Conservation (phyloP, 2,329 filamentous ascomycete genomes). For the Colletotrichum noveboracense region DNA sequence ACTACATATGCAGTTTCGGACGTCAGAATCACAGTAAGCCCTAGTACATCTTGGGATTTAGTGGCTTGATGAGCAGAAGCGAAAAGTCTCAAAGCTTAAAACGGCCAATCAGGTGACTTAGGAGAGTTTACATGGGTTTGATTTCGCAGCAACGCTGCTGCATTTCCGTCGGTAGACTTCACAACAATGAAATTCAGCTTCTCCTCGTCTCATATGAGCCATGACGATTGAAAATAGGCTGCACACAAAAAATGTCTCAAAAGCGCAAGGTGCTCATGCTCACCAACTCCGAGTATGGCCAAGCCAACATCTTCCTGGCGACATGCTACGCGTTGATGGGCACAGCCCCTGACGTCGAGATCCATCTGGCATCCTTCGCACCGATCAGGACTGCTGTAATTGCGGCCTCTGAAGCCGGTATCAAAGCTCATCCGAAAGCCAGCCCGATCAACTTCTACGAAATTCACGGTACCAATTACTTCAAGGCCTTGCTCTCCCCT, state of each 20-base stretch:
- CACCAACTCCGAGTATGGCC: constrained; percentile 26
- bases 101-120: background rate
- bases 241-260: background rate
- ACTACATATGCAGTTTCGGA: too few species aligned
- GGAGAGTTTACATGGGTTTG: background rate
- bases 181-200: too few species aligned
- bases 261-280: constrained; percentile 18
- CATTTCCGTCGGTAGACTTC: too few species aligned
- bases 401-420: background rate
- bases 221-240: too few species aligned
- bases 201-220: too few species aligned
- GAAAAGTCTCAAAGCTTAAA: background rate
- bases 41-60: background rate
- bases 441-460: background rate
- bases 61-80: background rate
- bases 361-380: constrained; percentile 19
- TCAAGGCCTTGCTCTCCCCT: background rate
- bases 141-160: background rate
- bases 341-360: background rate
- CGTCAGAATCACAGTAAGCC: background rate
- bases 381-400: background rate
- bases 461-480: background rate
- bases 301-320: constrained; percentile 29
- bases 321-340: constrained; percentile 22
- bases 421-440: background rate